Evolutionary conservation across 2,329 filamentous ascomycete genomes (phyloP).

Genomic region (Ophiostoma quercus): DNA sequence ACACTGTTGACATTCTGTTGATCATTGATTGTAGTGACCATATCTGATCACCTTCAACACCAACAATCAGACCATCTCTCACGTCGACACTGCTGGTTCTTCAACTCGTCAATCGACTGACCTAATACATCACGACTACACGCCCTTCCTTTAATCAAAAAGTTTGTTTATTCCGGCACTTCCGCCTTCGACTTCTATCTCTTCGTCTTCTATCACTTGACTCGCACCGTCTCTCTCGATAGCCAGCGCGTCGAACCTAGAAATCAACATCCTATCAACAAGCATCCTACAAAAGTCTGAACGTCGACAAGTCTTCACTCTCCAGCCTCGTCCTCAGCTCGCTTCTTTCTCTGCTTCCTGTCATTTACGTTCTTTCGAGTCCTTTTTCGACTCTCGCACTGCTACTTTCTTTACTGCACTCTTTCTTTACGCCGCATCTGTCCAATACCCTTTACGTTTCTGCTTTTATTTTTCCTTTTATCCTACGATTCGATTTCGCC

Average conservation of each 20-base stretch:
- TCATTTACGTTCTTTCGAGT: not conserved
- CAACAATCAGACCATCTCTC: not conserved
- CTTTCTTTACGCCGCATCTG: slow-evolving; percentile 7
- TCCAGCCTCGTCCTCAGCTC: not conserved
- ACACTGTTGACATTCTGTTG: slow-evolving; percentile 16
- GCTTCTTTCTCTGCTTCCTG: not conserved
- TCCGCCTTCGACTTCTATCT: slow-evolving; percentile 2
- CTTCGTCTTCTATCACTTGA: not conserved
- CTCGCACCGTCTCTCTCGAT: not conserved
- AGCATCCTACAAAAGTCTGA: not conserved
- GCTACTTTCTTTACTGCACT: not conserved
- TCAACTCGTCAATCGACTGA: slow-evolving; percentile 9
- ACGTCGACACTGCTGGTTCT: not conserved
- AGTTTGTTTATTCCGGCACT: not conserved
- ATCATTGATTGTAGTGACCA: not conserved
- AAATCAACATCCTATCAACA: not conserved
- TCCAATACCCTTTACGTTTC: slow-evolving; percentile 9
- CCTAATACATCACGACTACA: not conserved
- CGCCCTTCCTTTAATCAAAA: slow-evolving; percentile 8
- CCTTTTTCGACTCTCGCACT: not conserved
- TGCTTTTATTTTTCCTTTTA: not conserved
- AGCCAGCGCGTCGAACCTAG: not conserved
- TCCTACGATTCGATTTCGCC: not conserved
- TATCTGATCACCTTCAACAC: not conserved
- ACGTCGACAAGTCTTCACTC: not conserved